Evolutionary conservation across 495 filamentous ascomycete species (phyloP).

Genomic region (Xylaria scruposa): DNA sequence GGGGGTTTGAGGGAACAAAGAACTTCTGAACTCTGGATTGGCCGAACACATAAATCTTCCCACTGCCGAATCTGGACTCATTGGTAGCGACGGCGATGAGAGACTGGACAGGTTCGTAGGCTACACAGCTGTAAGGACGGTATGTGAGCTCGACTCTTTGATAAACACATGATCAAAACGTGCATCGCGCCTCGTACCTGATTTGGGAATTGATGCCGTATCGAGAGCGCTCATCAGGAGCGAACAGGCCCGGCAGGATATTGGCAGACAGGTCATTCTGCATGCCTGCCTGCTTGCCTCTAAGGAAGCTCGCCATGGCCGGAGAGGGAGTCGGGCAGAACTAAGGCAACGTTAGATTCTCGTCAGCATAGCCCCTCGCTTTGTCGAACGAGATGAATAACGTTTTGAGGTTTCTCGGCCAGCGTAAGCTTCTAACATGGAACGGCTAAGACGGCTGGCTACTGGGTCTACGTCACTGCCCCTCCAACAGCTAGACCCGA

Average conservation of each 20-base stretch:
- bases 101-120: constrained; percentile 93
- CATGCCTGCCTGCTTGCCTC: constrained; percentile 91
- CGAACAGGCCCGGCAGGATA: constrained; percentile 74
- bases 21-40: constrained; percentile 77
- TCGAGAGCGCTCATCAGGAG: constrained; percentile 80
- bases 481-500: not conserved
- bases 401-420: not conserved
- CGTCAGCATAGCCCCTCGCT: not conserved
- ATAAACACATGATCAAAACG: not conserved
- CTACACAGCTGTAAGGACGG: constrained; percentile 61
- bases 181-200: constrained; percentile 48
- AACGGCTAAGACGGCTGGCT: constrained; percentile 8
- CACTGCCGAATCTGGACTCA: constrained; percentile 76
- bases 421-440: not conserved
- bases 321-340: not conserved
- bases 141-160: not conserved
- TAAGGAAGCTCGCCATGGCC: constrained; percentile 80
- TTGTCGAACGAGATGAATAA: not conserved
- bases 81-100: constrained; percentile 91
- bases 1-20: constrained; percentile 68
- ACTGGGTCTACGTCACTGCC: constrained; percentile 15
- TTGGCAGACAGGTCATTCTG: constrained; percentile 87
- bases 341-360: not conserved
- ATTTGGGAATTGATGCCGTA: constrained; percentile 91
- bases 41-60: constrained; percentile 90